A percentile compares a stretch with the other conserved stretches of the same genome.
phyloP scores from a whole-genome alignment of 179 eudicot species.

The Beta corolliflora region DNA sequence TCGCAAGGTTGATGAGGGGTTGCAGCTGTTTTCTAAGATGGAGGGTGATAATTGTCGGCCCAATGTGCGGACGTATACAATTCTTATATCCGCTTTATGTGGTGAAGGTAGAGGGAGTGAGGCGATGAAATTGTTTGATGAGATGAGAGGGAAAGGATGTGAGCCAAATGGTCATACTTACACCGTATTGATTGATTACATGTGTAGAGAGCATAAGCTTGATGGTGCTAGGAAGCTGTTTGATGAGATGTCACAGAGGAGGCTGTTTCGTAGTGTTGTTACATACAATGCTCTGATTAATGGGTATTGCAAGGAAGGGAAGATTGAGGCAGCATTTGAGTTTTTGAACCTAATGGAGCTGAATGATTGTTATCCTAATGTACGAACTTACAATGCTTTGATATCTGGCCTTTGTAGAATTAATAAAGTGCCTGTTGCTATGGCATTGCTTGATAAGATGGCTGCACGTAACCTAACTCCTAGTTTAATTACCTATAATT shows the following conservation, averaged over 20 bases:
- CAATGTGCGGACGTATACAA: slow-evolving; percentile 65
- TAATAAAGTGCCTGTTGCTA: slow-evolving; percentile 57
- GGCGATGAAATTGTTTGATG: slow-evolving; percentile 50
- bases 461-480: slow-evolving; percentile 50
- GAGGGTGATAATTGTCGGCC: slow-evolving; percentile 53
- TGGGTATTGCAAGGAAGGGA: slow-evolving; percentile 66
- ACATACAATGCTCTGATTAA: slow-evolving; percentile 73
- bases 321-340: slow-evolving; percentile 54
- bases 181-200: slow-evolving; percentile 60
- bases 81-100: slow-evolving; percentile 63
- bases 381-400: slow-evolving; percentile 69
- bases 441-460: slow-evolving; percentile 69
- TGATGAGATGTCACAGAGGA: slow-evolving; percentile 43
- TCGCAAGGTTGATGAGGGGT: slow-evolving; percentile 60
- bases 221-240: slow-evolving; percentile 54
- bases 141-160: slow-evolving; percentile 66
- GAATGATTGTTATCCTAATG: slow-evolving; percentile 52
- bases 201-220: slow-evolving; percentile 58
- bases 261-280: slow-evolving; percentile 51
- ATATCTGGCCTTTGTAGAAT: slow-evolving; percentile 60
- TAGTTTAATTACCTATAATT: slow-evolving; percentile 56
- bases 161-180: slow-evolving; percentile 73
- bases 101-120: slow-evolving; percentile 46
- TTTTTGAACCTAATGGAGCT: slow-evolving; percentile 51
- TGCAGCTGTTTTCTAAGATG: slow-evolving; percentile 51